Evolutionary conservation across 169 alveolate genomes (phyloP).

Genomic region (Babesia bovis): DNA sequence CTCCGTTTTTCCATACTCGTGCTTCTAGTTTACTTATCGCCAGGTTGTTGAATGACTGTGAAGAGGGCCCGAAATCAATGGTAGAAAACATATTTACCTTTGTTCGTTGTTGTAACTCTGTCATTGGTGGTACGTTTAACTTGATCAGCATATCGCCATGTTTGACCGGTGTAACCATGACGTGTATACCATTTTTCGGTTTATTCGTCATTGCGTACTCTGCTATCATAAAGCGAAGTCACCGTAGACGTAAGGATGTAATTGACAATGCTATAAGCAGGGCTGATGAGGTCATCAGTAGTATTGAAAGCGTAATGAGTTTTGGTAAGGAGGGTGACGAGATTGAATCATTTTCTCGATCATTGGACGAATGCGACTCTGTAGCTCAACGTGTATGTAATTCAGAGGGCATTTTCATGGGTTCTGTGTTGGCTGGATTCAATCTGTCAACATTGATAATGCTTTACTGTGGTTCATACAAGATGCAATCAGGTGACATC

Average conservation of each 20-base stretch:
- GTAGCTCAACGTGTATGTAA: conserved; percentile 29
- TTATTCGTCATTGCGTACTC: conserved; percentile 30
- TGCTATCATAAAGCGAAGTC: conserved; percentile 31
- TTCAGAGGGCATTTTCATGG: conserved; percentile 60
- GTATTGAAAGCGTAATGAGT: conserved; percentile 55
- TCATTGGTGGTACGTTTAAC: conserved; percentile 57
- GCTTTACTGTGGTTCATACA: conserved; percentile 54
- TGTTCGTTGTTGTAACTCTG: conserved; percentile 57
- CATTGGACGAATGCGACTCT: conserved; percentile 38
- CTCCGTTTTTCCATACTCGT: conserved; percentile 52
- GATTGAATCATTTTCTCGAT: conserved; percentile 24
- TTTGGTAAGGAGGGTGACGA: conserved; percentile 62
- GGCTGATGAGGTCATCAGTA: conserved; percentile 60
- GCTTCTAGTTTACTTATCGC: conserved; percentile 38
- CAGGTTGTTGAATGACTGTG: conserved; percentile 57
- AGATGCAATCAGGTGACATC: conserved; percentile 46
- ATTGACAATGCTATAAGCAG: conserved; percentile 40
- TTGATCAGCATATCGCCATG: conserved; percentile 51
- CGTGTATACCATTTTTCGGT: conserved; percentile 55
- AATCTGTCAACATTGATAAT: conserved; percentile 50
- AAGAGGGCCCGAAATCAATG: conserved; percentile 57
- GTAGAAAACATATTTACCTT: conserved; percentile 38
- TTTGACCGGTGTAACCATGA: conserved; percentile 38
- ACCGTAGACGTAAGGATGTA: conserved; percentile 21
- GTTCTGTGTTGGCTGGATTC: conserved; percentile 58